Evolutionary conservation across 1,284 basidiomycete genomes (phyloP), one percentile per base, ranked within the genome.

Genomic region (Fomitiporia mediterranea): DNA sequence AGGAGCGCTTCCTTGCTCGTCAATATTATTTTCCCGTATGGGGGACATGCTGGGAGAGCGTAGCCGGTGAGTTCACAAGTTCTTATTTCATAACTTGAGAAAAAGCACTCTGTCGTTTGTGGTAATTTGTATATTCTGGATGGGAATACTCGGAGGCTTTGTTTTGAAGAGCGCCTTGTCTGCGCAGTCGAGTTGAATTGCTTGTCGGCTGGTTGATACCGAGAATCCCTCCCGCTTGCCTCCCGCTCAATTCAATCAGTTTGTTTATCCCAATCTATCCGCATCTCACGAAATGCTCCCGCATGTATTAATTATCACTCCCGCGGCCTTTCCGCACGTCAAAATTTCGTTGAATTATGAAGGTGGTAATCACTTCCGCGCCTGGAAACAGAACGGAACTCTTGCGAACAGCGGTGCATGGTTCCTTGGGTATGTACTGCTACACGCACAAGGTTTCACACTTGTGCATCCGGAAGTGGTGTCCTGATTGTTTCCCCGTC

Each of bases 11-110:
- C 64, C 70, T 78, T 50, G 72, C 69, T 13, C 67, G 75, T 6
- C 74, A 76, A 60, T 66, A 71, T 52, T 76, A 76, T 62, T 74
- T 75, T 62, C 74, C 73, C 4, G 64, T 75, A 42, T 67, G 68
- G 61, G 74, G 74, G 8, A 77, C 75, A 0, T 78, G 76, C 62
- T 77, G 75, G 75, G 75, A 78, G 67, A 75, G 73, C 58, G 65
- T 77, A 7, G 69, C 70, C 6, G 64, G 64, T 64, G 28, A 34
- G 54, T 47, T 25, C 8, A 15, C 44, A 13, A 28, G 13, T 13
- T 15, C 19, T 40, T 21, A 15, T 21, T 40, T 40, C 39, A 15
- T 19, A 17, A 40, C 17, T 15, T 40, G 39, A 13, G 17, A 40
- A 40, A 28, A 28, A 27, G n/a, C n/a, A n/a, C n/a, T n/a, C n/a